phyloP scores from a whole-genome alignment of 371 early-diverging fungal species.

The Rhizopus delemar region DNA sequence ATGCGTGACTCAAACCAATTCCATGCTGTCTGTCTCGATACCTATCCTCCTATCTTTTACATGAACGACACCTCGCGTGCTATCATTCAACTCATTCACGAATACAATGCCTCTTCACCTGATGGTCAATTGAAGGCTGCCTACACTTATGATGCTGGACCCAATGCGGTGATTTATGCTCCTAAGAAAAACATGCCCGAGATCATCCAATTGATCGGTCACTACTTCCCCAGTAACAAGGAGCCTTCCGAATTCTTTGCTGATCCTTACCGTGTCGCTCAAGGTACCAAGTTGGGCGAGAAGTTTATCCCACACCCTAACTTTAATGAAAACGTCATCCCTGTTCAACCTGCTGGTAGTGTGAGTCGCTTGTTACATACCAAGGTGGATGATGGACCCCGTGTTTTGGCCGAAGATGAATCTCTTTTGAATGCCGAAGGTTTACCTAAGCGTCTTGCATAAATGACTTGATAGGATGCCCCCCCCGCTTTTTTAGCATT shows the following conservation, averaged over 20 bases:
- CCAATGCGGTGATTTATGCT: slow-evolving; percentile 97
- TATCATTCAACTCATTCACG: slow-evolving; percentile 83
- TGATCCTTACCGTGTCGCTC: slow-evolving; percentile 61
- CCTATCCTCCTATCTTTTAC: slow-evolving; percentile 94
- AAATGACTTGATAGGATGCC: slow-evolving; percentile 1
- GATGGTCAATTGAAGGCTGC: slow-evolving; percentile 71
- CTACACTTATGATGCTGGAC: slow-evolving; percentile 97
- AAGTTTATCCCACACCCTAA: slow-evolving; percentile 51
- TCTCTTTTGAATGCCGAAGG: slow-evolving; percentile 65
- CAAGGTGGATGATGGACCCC: slow-evolving; percentile 92
- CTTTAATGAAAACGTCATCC: slow-evolving; percentile 60
- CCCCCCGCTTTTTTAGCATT: too few relatives aligned
- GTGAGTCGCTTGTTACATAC: slow-evolving; percentile 90
- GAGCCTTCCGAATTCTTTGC: slow-evolving; percentile 56
- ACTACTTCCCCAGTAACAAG: slow-evolving; percentile 76
- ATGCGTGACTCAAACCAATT: slow-evolving; percentile 99
- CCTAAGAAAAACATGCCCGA: slow-evolving; percentile 78
- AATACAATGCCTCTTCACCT: slow-evolving; percentile 75
- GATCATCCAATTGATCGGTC: slow-evolving; percentile 78
- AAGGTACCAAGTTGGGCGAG: slow-evolving; percentile 26
- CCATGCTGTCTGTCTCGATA: slow-evolving; percentile 95
- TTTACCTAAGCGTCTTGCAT: slow-evolving; percentile 49
- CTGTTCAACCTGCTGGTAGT: slow-evolving; percentile 68
- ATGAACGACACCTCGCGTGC: slow-evolving; percentile 91
- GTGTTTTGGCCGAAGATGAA: slow-evolving; percentile 61